A percentile compares a stretch with the other conserved stretches of the same genome.
phyloP scores from a whole-genome alignment of 2,329 filamentous ascomycete genomes.

The Ceratocystis ficicola region DNA sequence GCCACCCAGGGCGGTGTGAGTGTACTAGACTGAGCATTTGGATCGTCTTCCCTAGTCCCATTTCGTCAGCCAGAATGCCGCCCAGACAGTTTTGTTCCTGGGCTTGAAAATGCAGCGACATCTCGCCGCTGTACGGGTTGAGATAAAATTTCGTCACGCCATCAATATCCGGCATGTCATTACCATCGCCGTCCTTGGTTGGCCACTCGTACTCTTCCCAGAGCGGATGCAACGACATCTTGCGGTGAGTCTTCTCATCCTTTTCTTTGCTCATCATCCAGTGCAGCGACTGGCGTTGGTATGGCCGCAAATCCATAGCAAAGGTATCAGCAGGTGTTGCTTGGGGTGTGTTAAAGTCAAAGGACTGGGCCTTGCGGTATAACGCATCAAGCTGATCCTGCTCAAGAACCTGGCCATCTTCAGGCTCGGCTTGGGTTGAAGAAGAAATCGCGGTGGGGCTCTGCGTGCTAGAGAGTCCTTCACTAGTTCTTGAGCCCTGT shows the following conservation, averaged over 20 bases:
- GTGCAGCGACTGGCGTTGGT: constrained; percentile 87
- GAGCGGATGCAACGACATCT: constrained; percentile 83
- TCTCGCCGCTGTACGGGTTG: constrained; percentile 90
- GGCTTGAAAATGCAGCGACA: constrained; percentile 79
- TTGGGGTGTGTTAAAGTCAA: constrained; percentile 85
- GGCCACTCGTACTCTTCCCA: constrained; percentile 97
- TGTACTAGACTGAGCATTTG: constrained; percentile 95
- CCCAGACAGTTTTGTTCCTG: constrained; percentile 93
- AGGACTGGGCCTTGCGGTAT: constrained; percentile 92
- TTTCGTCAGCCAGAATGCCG: constrained; percentile 88
- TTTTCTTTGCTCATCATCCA: constrained; percentile 97
- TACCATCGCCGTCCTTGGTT: constrained; percentile 71
- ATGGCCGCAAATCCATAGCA: constrained; percentile 69
- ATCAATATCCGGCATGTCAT: constrained; percentile 53
- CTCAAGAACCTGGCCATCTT: constrained; percentile 73
- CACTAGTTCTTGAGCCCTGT: constrained; percentile 36
- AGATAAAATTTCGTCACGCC: constrained; percentile 71
- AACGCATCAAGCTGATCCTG: constrained; percentile 89
- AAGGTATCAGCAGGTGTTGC: constrained; percentile 75
- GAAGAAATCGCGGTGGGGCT: background rate
- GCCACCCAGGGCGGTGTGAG: constrained; percentile 45
- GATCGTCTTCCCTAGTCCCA: constrained; percentile 96
- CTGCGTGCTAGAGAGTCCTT: background rate
- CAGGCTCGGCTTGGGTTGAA: constrained; percentile 28
- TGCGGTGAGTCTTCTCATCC: constrained; percentile 56